These are phyloP conservation scores for Phytophthora pistaciae DNA, from an alignment of 352 stramenopile species.

Conservation along the genomic window DNA sequence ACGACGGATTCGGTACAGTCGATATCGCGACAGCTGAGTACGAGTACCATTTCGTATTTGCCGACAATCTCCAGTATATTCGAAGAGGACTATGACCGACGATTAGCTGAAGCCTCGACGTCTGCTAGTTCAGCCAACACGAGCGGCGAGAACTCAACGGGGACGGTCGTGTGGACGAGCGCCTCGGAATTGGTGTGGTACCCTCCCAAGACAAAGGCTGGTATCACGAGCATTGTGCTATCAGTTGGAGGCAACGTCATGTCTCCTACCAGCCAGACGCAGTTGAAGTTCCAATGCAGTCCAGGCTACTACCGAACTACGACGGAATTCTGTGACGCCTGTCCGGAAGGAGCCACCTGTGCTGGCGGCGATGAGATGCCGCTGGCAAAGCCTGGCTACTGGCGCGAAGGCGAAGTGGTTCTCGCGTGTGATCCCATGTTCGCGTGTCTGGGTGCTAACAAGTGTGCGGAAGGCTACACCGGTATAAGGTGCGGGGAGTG, in stretches of 20 bases:
- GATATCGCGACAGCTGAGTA: conserved; percentile 22
- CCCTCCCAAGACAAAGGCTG: conserved; percentile 66
- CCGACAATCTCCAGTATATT: conserved; percentile 5
- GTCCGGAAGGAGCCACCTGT: conserved; percentile 58
- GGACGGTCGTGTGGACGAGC: conserved; percentile 60
- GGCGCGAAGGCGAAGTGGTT: conserved; percentile 63
- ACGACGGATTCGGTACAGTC: conserved; percentile 18
- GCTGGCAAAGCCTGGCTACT: conserved; percentile 58
- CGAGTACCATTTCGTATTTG: not conserved
- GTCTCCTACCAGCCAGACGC: conserved; percentile 62
- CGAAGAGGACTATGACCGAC: conserved; percentile 3
- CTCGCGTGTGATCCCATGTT: conserved; percentile 64
- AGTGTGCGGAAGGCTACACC: conserved; percentile 54
- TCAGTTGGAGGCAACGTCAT: conserved; percentile 70
- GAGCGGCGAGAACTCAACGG: conserved; percentile 29
- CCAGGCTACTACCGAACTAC: conserved; percentile 60
- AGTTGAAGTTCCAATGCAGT: conserved; percentile 74
- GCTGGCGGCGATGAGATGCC: conserved; percentile 57
- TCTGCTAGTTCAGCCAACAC: conserved; percentile 16
- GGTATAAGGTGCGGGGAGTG: conserved; percentile 60
- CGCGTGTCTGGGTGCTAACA: conserved; percentile 64
- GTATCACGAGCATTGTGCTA: conserved; percentile 59
- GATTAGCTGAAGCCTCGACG: conserved; percentile 12
- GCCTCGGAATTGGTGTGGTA: conserved; percentile 59
- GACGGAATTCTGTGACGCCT: conserved; percentile 58